Evolutionary conservation across 768 basidiomycete species (phyloP).

Genomic region (Russula griseocarnosa): DNA sequence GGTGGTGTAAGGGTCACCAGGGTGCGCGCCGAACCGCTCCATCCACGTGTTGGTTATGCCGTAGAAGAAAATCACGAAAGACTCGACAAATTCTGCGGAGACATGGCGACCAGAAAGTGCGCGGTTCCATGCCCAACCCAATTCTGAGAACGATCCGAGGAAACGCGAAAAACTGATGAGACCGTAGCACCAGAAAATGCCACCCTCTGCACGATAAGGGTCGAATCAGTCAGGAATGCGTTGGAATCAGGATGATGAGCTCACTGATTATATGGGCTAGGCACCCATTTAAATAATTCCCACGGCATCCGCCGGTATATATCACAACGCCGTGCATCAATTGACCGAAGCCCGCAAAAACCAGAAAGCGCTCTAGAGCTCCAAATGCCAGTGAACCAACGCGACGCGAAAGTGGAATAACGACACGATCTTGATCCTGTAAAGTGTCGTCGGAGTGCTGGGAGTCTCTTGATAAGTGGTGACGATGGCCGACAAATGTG

Average conservation of each 20-base stretch:
- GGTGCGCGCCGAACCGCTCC: slow-evolving; percentile 84
- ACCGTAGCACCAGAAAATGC: slow-evolving; percentile 91
- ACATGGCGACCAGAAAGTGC: slow-evolving; percentile 42
- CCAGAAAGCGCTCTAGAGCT: slow-evolving; percentile 55
- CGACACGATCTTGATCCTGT: slow-evolving; percentile 35
- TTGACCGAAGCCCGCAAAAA: slow-evolving; percentile 68
- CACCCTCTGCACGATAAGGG: slow-evolving; percentile 57
- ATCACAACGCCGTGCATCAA: slow-evolving; percentile 66
- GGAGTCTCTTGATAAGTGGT: slow-evolving; percentile 39
- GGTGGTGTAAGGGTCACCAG: slow-evolving; percentile 81
- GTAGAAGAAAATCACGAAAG: slow-evolving; percentile 78
- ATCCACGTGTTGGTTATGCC: slow-evolving; percentile 94
- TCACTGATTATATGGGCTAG: slow-evolving; percentile 89
- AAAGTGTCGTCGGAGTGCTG: slow-evolving; percentile 59
- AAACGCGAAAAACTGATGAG: slow-evolving; percentile 90
- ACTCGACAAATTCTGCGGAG: slow-evolving; percentile 77
- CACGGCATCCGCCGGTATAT: slow-evolving; percentile 86
- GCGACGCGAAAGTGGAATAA: slow-evolving; percentile 36
- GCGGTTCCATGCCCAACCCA: slow-evolving; percentile 96
- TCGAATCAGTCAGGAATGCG: slow-evolving; percentile 17
- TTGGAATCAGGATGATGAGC: slow-evolving; percentile 31
- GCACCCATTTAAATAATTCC: slow-evolving; percentile 73
- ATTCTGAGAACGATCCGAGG: slow-evolving; percentile 78
- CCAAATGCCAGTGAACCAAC: slow-evolving; percentile 50
- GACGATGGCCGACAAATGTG: slow-evolving; percentile 48